phyloP scores from a whole-genome alignment of 2,329 filamentous ascomycete genomes.

The Trichoderma pleuroti region DNA sequence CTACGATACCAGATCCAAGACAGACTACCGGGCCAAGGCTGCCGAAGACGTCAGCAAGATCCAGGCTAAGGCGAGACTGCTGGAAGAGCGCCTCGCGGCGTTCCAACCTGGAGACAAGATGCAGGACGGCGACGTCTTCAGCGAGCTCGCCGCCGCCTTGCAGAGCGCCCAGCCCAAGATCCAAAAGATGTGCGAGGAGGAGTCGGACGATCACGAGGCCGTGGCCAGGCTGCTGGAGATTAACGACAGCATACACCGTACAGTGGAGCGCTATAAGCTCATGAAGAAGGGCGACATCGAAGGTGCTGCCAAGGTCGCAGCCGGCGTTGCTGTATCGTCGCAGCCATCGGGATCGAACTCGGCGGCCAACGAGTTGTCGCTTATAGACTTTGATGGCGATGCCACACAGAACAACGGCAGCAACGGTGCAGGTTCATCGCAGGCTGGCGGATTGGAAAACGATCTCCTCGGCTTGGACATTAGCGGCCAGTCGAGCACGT shows the following conservation, averaged over 20 bases:
- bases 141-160: constrained; percentile 84
- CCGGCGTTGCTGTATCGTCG: constrained; percentile 59
- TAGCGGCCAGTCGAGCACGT: constrained; percentile 56
- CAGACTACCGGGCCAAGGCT: constrained; percentile 95
- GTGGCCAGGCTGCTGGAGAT: constrained; percentile 95
- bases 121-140: constrained; percentile 62
- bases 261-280: constrained; percentile 90
- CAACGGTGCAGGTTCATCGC: constrained; percentile 43
- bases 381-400: constrained; percentile 84
- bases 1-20: constrained; percentile 92
- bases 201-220: constrained; percentile 93
- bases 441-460: constrained; percentile 72
- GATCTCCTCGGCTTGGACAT: constrained; percentile 88
- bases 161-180: constrained; percentile 97
- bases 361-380: constrained; percentile 69
- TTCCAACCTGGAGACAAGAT: constrained; percentile 80
- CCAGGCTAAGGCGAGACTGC: constrained; percentile 86
- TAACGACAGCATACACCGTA: constrained; percentile 97
- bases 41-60: constrained; percentile 93
- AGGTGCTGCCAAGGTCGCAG: constrained; percentile 76
- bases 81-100: constrained; percentile 88
- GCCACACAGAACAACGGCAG: constrained; percentile 53
- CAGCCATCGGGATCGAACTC: constrained; percentile 55
- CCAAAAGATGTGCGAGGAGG: constrained; percentile 98
- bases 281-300: constrained; percentile 94